These are phyloP conservation scores for Penicillium sp. DNA, from an alignment of 2,329 filamentous ascomycete species.

Conservation along the genomic window DNA sequence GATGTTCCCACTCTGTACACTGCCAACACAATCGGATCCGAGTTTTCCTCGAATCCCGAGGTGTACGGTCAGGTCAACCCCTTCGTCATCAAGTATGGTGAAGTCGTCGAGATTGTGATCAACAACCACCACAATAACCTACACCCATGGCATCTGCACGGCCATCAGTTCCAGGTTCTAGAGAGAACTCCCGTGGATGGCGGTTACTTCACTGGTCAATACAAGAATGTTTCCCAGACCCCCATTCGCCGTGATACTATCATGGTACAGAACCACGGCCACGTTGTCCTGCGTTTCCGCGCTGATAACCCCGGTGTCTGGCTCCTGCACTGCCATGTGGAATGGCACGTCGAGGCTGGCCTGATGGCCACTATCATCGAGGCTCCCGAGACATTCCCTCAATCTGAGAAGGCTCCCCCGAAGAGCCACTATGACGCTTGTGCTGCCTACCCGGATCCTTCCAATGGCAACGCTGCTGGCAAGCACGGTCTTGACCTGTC, in stretches of 20 bases:
- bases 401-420: constrained; percentile 14
- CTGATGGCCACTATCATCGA: constrained; percentile 31
- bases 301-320: constrained; percentile 36
- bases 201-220: constrained; percentile 25
- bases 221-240: constrained; percentile 22
- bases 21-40: constrained; percentile 55
- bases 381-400: constrained; percentile 26
- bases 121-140: constrained; percentile 34
- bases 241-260: constrained; percentile 33
- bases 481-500: constrained; percentile 15
- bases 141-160: constrained; percentile 50
- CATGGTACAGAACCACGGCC: constrained; percentile 31
- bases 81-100: constrained; percentile 61
- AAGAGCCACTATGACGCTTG: constrained; percentile 22
- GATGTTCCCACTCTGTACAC: constrained; percentile 79
- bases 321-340: constrained; percentile 37
- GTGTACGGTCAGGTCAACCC: constrained; percentile 66
- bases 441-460: constrained; percentile 18
- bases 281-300: constrained; percentile 32
- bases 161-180: constrained; percentile 49
- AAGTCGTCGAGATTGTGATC: constrained; percentile 39
- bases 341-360: constrained; percentile 34
- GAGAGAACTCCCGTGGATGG: constrained; percentile 24
- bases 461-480: constrained; percentile 24
- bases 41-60: constrained; percentile 50